A percentile compares a stretch with the other conserved stretches of the same genome.
These are phyloP conservation scores for Claviceps maximensis DNA, from an alignment of 2,329 filamentous ascomycete genomes.

Conservation along the genomic window DNA sequence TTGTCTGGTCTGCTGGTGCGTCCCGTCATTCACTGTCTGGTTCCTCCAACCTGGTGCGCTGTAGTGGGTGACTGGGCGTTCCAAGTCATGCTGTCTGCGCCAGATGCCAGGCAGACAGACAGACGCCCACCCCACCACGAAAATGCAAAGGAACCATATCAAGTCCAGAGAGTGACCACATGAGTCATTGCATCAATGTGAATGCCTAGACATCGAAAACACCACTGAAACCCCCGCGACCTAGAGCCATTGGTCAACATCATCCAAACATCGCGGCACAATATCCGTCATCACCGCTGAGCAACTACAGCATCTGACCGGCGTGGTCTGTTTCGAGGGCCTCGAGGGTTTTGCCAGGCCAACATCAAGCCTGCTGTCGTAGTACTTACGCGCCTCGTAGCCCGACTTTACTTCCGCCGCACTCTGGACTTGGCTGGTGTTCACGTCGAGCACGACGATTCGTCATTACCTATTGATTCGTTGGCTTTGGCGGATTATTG, in stretches of 20 bases:
- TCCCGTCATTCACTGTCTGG: no score
- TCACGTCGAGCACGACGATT: not conserved
- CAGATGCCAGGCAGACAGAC: not conserved
- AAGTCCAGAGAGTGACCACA: not conserved
- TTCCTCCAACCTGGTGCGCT: no score
- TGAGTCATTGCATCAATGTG: not conserved
- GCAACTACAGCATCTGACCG: not conserved
- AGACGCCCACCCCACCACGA: not conserved
- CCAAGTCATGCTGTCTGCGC: not conserved
- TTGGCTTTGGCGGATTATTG: not conserved
- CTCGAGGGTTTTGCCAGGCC: not conserved
- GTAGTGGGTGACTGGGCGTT: no score
- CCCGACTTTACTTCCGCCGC: not conserved
- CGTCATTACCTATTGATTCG: not conserved
- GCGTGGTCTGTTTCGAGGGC: not conserved
- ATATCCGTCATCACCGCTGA: not conserved
- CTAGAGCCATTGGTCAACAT: not conserved
- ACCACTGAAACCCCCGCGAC: not conserved
- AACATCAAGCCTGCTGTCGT: not conserved
- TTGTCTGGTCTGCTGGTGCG: no score
- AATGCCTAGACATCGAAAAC: not conserved
- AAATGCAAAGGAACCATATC: not conserved
- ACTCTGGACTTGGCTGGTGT: not conserved
- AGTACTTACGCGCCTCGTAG: not conserved
- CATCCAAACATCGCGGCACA: not conserved